A percentile compares a stretch with the other conserved stretches of the same genome.
Conservation (phyloP, 805 yeast genomes). For the Dipodascopsis uninucleata region DNA sequence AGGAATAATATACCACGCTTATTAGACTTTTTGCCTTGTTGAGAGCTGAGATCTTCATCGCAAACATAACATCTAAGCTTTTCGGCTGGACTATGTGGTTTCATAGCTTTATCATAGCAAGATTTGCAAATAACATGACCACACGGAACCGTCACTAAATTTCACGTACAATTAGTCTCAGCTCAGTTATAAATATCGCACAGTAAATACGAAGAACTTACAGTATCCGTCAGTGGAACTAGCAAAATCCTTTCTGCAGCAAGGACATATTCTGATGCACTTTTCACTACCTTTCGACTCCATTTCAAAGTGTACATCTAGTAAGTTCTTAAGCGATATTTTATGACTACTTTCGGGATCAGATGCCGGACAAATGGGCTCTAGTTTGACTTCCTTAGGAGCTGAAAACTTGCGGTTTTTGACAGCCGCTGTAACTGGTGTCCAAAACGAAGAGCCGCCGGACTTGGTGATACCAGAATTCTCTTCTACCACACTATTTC, state of each 20-base stretch:
- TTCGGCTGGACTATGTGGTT: conserved; percentile 20
- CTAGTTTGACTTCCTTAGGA: conserved; percentile 1
- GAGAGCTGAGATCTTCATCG: conserved; percentile 13
- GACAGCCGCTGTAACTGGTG: conserved; percentile 7
- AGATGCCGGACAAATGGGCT: conserved; percentile 24
- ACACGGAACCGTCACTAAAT: conserved; percentile 21
- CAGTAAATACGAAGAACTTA: conserved; percentile 14
- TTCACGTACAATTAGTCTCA: neutral
- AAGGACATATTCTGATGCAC: conserved; percentile 23
- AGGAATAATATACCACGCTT: conserved; percentile 17
- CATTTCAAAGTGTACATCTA: conserved; percentile 13
- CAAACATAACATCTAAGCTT: conserved; percentile 22
- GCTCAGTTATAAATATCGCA: neutral
- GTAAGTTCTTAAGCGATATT: conserved; percentile 13
- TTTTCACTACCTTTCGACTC: conserved; percentile 1
- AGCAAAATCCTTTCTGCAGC: conserved; percentile 23
- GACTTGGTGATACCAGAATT: neutral
- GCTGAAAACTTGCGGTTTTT: neutral
- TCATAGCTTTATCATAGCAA: conserved; percentile 23
- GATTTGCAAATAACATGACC: conserved; percentile 27
- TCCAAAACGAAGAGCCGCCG: conserved; percentile 9
- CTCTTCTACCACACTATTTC: neutral
- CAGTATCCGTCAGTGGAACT: conserved; percentile 19
- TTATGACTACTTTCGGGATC: conserved; percentile 14
- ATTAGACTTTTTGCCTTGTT: conserved; percentile 2